Base-by-base conservation (phyloP, 2,329 filamentous ascomycete genomes). In the Talaromyces islandicus region DNA sequence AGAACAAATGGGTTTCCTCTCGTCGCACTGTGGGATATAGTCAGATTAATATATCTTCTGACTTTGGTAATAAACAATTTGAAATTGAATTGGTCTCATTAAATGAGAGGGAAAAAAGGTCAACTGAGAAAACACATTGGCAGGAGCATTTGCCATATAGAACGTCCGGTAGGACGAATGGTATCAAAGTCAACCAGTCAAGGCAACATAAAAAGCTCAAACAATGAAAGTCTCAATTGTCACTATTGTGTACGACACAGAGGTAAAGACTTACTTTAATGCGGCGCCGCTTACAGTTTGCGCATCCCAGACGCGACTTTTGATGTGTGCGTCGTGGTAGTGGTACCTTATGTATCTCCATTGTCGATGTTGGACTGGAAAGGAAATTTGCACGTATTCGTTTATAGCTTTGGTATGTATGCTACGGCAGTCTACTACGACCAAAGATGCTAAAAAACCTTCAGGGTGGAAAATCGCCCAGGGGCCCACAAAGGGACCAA, bases 251-350 rank as follows among this genome's bases (percentile, higher is more conserved):
- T 19, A 29, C 10, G 17, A 29, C 12, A 52, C 2, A 19, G 21
- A 17, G 5, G 17, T 6, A 50, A 25, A 24, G 4, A 52, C 69
- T 65, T 53, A 74, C 73, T 64, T 75, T 75, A 9, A 75, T 67
- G 14, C 72, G 70, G 7, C 72, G 63, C 57, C 62, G 66, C 60
- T 75, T 74, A 54, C 73, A 75, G 54, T 69, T 71, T 11, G 55
- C 58, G 59, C 73, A 75, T 4, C 73, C 73, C 14, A 64, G 54
- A 0, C 71, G 68, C 9, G 73, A 74, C 55, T 75, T 75, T 24
- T 60, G 65, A 63, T 75, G 73, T 7, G 70, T 63, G 27, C 67
- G 66, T n/a, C 73, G 65, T 4, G 70, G n/a, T 46, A 24, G 1
- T 24, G 43, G 43, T 46, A 24, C 4, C 19, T 46, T 46, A 4